phyloP scores from a whole-genome alignment of 139 green algal genomes.

The Tetradesmus lagerheimii region DNA sequence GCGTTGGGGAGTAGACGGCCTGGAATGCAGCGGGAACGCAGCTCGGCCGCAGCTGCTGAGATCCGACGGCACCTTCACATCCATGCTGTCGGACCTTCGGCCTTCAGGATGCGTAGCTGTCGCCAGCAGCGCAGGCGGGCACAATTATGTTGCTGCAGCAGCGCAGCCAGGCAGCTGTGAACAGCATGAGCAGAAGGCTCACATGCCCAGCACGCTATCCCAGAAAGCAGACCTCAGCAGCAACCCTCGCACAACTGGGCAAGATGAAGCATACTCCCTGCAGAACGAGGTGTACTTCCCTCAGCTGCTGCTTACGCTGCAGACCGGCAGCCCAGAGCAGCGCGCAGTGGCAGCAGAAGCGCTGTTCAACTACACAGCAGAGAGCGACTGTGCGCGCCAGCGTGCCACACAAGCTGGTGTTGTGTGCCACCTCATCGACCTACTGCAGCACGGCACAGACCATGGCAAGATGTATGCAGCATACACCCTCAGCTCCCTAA shows the following conservation, averaged over 20 bases:
- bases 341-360: slow-evolving; percentile 52
- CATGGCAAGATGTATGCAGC: slow-evolving; percentile 67
- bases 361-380: slow-evolving; percentile 57
- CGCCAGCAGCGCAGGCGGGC: background rate
- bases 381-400: slow-evolving; percentile 41
- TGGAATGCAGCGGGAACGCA: background rate
- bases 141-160: background rate
- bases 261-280: slow-evolving; percentile 29
- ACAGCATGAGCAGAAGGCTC: slow-evolving; percentile 16
- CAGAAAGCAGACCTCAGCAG: slow-evolving; percentile 41
- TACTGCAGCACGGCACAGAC: slow-evolving; percentile 55
- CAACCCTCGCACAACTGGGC: slow-evolving; percentile 25
- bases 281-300: slow-evolving; percentile 41
- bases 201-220: slow-evolving; percentile 26
- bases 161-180: background rate
- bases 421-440: slow-evolving; percentile 52
- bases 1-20: background rate
- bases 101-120: background rate
- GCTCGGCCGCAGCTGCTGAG: background rate
- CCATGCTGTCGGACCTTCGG: background rate
- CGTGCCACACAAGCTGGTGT: slow-evolving; percentile 41
- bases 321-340: slow-evolving; percentile 41
- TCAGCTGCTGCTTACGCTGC: slow-evolving; percentile 39
- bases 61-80: background rate
- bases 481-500: slow-evolving; percentile 67